Evolutionary conservation across 2,329 filamentous ascomycete genomes (phyloP), one percentile per base, ranked within the genome.

Genomic region (Aspergillus novoparasiticus): DNA sequence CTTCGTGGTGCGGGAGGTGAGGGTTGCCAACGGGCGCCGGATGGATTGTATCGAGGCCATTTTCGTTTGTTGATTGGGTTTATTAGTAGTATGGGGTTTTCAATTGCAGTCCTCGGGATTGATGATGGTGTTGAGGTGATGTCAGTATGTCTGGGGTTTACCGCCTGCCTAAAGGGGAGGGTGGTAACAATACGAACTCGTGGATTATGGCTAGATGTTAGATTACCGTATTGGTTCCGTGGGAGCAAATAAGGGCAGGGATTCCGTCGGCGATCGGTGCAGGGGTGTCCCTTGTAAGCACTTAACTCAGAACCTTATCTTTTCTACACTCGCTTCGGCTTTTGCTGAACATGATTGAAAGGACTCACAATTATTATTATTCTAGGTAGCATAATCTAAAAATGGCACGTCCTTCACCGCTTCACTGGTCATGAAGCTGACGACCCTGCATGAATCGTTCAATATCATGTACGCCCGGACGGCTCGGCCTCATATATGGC

Each of bases 301-400:
- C 19, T 41, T 41, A 41, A 41, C n/a, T 46, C 43, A 46, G 43
- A 46, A 46, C n/a, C 8, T 21, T 23, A 46, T 46, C 4, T 51
- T 51, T 11, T 11, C 16, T 51, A 32, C 21, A n/a, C 28, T 14
- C 28, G 28, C 26, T 32, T 41, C 19, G 1, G 6, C 26, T 19
- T 4, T 6, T n/a, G 3, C 28, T 6, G 28, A 51, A 32, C 28
- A 51, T 6, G 8, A 34, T 10, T 21, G 14, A 41, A 51, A 51
- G 4, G 48, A n/a, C 28, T 55, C 51, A 36, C 53, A 32, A 70
- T 70, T 71, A 71, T 48, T 68, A 71, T 69, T 71, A 71, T 64
- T 67, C 60, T 68, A 70, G 57, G 64, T 64, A 61, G 54, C 67
- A 58, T 63, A 61, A 67, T 67, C 63, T 67, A 66, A 64, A 57